A percentile compares a stretch with the other conserved stretches of the same genome.
These are phyloP conservation scores for Chlamydomonas eustigma DNA, from an alignment of 139 green algal genomes.

Conservation along the genomic window DNA sequence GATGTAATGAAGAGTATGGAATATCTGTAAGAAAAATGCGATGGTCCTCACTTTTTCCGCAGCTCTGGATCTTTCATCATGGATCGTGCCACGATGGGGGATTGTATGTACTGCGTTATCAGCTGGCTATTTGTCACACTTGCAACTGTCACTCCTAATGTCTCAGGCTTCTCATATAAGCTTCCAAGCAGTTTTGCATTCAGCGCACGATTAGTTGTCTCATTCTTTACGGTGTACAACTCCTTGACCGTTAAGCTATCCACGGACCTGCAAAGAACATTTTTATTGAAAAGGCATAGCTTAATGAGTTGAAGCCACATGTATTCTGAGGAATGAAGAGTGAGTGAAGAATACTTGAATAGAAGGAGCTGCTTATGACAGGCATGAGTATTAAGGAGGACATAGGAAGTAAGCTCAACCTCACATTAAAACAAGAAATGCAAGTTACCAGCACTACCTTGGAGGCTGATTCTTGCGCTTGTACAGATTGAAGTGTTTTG, in stretches of 20 bases:
- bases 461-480: conserved; percentile 35
- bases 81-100: conserved; percentile 32
- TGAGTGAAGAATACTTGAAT: too few relatives aligned
- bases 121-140: conserved; percentile 42
- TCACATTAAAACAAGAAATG: too few relatives aligned
- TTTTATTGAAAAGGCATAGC: too few relatives aligned
- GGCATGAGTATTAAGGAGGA: too few relatives aligned
- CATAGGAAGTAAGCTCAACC: too few relatives aligned
- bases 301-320: too few relatives aligned
- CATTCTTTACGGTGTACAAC: conserved; percentile 64
- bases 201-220: conserved; percentile 51
- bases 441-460: too few relatives aligned
- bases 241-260: conserved; percentile 65
- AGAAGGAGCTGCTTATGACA: too few relatives aligned
- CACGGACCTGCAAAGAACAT: conserved; percentile 43
- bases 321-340: too few relatives aligned
- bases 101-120: conserved; percentile 37
- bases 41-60: background rate
- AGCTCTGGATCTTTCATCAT: conserved; percentile 44
- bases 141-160: conserved; percentile 40
- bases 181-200: conserved; percentile 55
- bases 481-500: conserved; percentile 56
- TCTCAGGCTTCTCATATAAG: conserved; percentile 44
- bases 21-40: too few relatives aligned
- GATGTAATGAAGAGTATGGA: too few relatives aligned